Evolutionary conservation across 176 grass and related monocot species (phyloP).

Genomic region (Zea luxurians): DNA sequence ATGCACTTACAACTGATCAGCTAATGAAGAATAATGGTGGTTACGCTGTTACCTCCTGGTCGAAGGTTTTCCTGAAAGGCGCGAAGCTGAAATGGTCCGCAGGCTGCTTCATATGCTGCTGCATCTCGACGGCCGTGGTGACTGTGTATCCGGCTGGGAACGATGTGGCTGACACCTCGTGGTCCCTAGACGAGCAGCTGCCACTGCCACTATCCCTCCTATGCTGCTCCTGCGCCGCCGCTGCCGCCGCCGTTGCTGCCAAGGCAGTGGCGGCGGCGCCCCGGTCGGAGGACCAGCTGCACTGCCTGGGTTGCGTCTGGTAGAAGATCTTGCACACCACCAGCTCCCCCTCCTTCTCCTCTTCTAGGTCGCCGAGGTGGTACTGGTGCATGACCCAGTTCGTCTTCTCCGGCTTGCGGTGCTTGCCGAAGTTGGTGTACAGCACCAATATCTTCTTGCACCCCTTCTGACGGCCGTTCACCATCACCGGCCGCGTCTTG

Average conservation of each 20-base stretch:
- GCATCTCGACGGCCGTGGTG: constrained; percentile 57
- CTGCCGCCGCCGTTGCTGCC: background rate
- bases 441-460: constrained; percentile 99
- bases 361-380: constrained; percentile 91
- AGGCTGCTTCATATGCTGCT: constrained; percentile 65
- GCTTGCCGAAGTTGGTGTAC: constrained; percentile 98
- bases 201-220: constrained; percentile 83
- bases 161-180: constrained; percentile 50
- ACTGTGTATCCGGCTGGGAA: constrained; percentile 45
- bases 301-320: constrained; percentile 96
- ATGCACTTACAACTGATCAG: constrained; percentile 4
- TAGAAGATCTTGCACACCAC: constrained; percentile 99
- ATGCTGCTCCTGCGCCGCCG: constrained; percentile 43
- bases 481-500: constrained; percentile 92
- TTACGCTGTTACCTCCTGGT: constrained; percentile 60
- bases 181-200: constrained; percentile 84
- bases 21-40: constrained; percentile 18
- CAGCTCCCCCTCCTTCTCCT: constrained; percentile 97
- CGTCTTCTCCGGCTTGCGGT: constrained; percentile 94
- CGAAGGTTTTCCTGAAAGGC: constrained; percentile 81
- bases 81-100: constrained; percentile 83
- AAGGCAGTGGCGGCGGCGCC: constrained; percentile 15
- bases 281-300: constrained; percentile 65
- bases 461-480: constrained; percentile 74
- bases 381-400: constrained; percentile 99